Conservation (phyloP, 2,329 filamentous ascomycete species). For the Penicillium olsonii region DNA sequence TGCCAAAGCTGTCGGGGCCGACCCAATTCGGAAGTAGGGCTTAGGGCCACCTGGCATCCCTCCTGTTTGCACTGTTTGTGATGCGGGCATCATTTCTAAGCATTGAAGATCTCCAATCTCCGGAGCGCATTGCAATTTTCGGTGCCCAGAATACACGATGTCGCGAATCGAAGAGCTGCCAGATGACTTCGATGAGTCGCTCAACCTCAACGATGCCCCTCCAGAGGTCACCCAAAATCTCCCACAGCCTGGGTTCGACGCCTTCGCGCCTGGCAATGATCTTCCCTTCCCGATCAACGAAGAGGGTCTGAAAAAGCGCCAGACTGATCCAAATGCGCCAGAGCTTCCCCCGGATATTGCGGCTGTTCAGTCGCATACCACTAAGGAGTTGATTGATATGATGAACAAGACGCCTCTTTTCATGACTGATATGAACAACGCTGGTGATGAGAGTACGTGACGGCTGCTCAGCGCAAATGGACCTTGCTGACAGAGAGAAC, state of each 20-base stretch:
- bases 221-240: conserved; percentile 16
- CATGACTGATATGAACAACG: conserved; percentile 83
- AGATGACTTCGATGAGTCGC: conserved; percentile 52
- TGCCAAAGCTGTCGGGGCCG: not conserved
- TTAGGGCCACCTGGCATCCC: conserved; percentile 19
- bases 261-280: conserved; percentile 30
- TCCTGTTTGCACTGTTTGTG: conserved; percentile 34
- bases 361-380: conserved; percentile 56
- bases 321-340: conserved; percentile 37
- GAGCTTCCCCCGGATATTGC: conserved; percentile 61
- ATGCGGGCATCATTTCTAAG: conserved; percentile 13
- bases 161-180: conserved; percentile 56
- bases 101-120: conserved; percentile 1
- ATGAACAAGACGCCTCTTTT: conserved; percentile 80
- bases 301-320: conserved; percentile 32
- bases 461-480: not conserved
- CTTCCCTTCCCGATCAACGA: conserved; percentile 44
- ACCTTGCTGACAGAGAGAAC: not conserved
- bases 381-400: conserved; percentile 63
- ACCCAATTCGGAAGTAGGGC: conserved; percentile 14
- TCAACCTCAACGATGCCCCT: conserved; percentile 43
- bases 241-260: conserved; percentile 23
- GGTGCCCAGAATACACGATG: conserved; percentile 37
- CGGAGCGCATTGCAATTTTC: not conserved
- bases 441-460: conserved; percentile 54